Conservation (phyloP, 2,329 filamentous ascomycete species). For the Beauveria asiatica region DNA sequence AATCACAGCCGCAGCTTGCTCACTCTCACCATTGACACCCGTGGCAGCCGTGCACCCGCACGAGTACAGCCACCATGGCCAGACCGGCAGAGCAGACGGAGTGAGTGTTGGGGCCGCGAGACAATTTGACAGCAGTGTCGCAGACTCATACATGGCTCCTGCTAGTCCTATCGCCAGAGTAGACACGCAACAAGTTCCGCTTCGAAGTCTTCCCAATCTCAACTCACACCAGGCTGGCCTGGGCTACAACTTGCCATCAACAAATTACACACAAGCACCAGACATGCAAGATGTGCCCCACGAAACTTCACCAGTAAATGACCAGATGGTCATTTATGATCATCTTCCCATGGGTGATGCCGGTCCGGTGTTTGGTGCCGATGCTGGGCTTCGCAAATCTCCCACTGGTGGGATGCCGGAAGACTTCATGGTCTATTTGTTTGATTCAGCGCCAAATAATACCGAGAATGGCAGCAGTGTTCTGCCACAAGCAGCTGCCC, state of each 20-base stretch:
- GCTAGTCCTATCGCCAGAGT: neutral
- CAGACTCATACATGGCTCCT: neutral
- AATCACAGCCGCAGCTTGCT: neutral
- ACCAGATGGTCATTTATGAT: slow-evolving; percentile 52
- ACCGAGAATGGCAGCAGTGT: slow-evolving; percentile 16
- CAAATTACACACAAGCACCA: neutral
- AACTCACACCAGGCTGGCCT: neutral
- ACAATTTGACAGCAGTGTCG: neutral
- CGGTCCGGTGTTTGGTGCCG: slow-evolving; percentile 80
- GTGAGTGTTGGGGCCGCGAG: neutral
- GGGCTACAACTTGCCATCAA: neutral
- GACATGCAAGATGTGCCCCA: neutral
- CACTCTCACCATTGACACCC: neutral
- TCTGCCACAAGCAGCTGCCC: slow-evolving; percentile 32
- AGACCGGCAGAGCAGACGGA: neutral
- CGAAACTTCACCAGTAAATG: slow-evolving; percentile 16
- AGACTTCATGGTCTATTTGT: slow-evolving; percentile 79
- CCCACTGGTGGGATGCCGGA: slow-evolving; percentile 77
- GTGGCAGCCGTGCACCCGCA: neutral
- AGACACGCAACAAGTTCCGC: neutral
- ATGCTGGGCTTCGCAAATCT: slow-evolving; percentile 70
- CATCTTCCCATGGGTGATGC: slow-evolving; percentile 57
- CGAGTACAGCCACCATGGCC: neutral
- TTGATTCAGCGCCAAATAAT: slow-evolving; percentile 51
- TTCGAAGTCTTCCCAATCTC: neutral